These are phyloP conservation scores for Penicillium sp. DNA, from an alignment of 2,329 filamentous ascomycete genomes.

Conservation along the genomic window DNA sequence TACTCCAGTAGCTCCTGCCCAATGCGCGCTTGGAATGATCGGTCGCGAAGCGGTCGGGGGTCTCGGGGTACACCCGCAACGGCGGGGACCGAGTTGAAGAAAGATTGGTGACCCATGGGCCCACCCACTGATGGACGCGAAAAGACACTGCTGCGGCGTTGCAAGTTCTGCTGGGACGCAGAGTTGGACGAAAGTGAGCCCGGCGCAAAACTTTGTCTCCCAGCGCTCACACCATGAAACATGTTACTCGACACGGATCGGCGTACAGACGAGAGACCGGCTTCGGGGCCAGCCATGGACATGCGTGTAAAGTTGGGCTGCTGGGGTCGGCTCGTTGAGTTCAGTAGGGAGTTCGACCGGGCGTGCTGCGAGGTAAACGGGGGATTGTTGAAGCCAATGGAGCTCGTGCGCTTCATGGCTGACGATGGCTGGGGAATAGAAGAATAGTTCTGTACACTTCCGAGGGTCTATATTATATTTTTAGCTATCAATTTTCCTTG, in stretches of 20 bases:
- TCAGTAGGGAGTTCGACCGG: slow-evolving; percentile 85
- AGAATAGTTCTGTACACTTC: slow-evolving; percentile 80
- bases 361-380: slow-evolving; percentile 74
- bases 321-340: slow-evolving; percentile 80
- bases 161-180: slow-evolving; percentile 61
- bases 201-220: slow-evolving; percentile 76
- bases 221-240: slow-evolving; percentile 61
- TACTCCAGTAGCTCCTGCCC: slow-evolving; percentile 91
- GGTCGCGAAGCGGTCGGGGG: slow-evolving; percentile 82
- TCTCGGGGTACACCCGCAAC: slow-evolving; percentile 84
- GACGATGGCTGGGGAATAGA: slow-evolving; percentile 89
- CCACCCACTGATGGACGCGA: slow-evolving; percentile 72
- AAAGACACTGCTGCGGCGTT: slow-evolving; percentile 82
- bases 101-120: slow-evolving; percentile 81
- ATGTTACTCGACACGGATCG: slow-evolving; percentile 76
- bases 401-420: slow-evolving; percentile 90
- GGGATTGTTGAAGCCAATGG: slow-evolving; percentile 68
- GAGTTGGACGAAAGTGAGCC: slow-evolving; percentile 59
- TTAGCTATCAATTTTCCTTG: slow-evolving; percentile 27
- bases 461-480: slow-evolving; percentile 68
- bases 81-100: slow-evolving; percentile 87
- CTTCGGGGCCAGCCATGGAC: slow-evolving; percentile 71
- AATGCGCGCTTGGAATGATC: slow-evolving; percentile 79
- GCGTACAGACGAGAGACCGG: slow-evolving; percentile 81
- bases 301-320: slow-evolving; percentile 89